These are phyloP conservation scores for Zygoascus meyerae DNA, from an alignment of 1,139 yeast genomes.

Conservation along the genomic window DNA sequence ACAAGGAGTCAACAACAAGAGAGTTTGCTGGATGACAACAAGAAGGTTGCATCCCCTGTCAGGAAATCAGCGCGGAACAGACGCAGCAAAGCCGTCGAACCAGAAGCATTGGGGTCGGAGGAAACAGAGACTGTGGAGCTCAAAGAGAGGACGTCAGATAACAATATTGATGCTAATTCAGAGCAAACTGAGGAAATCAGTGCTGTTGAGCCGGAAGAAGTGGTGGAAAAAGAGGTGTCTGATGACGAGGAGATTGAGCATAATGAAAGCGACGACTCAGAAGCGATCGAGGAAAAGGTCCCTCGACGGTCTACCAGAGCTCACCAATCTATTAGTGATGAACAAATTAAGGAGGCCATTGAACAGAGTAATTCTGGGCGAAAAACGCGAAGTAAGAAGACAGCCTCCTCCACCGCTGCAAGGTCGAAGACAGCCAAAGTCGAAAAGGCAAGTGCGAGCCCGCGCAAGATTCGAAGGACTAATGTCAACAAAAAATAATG, in stretches of 20 bases:
- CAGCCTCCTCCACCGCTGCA: neutral
- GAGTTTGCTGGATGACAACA: too few relatives aligned
- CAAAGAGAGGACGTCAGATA: neutral
- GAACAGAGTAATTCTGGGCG: neutral
- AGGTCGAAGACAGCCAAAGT: conserved; percentile 5
- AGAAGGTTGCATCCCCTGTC: too few relatives aligned
- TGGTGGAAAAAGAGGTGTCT: neutral
- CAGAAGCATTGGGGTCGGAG: neutral
- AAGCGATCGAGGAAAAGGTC: neutral
- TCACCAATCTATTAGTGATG: neutral
- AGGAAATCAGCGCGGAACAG: too few relatives aligned
- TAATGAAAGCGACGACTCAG: neutral
- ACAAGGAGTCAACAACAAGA: too few relatives aligned
- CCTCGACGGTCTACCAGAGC: neutral
- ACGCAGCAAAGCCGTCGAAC: neutral
- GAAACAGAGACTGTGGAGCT: neutral
- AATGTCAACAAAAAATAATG: conserved; percentile 8
- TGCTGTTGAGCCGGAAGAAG: neutral
- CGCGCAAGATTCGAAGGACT: conserved; percentile 2
- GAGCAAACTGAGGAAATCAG: neutral
- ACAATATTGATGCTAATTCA: neutral
- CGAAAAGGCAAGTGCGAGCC: neutral
- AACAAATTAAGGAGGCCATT: neutral
- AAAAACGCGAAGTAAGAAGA: neutral
- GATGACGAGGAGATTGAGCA: neutral